A percentile compares a stretch with the other conserved stretches of the same genome.
phyloP scores from a whole-genome alignment of 2,329 filamentous ascomycete genomes.

The Fusarium metavorans region DNA sequence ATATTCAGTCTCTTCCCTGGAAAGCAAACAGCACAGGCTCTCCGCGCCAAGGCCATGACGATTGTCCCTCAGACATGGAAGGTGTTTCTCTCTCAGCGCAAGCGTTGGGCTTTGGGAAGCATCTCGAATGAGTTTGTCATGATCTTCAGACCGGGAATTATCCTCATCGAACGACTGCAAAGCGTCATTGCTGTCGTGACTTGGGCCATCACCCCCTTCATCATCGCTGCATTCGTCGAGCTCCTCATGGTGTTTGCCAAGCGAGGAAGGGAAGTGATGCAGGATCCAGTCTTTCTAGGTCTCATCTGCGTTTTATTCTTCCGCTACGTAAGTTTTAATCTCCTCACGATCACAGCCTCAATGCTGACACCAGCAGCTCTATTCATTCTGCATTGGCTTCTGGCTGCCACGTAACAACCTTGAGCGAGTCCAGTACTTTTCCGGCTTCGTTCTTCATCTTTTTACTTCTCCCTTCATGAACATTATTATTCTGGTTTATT shows the following conservation, averaged over 20 bases:
- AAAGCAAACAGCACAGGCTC: conserved; percentile 59
- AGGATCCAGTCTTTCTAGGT: conserved; percentile 51
- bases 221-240: conserved; percentile 55
- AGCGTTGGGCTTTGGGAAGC: conserved; percentile 62
- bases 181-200: conserved; percentile 60
- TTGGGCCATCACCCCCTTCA: conserved; percentile 60
- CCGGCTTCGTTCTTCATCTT: conserved; percentile 54
- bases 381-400: conserved; percentile 57
- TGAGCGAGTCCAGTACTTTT: conserved; percentile 53
- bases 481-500: conserved; percentile 56
- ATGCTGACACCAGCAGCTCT: conserved; percentile 47
- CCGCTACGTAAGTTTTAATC: conserved; percentile 57
- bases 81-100: conserved; percentile 62
- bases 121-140: conserved; percentile 63
- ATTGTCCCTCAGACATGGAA: conserved; percentile 59
- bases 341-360: no score
- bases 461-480: conserved; percentile 57
- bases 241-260: conserved; percentile 51
- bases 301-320: conserved; percentile 53
- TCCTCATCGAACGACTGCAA: conserved; percentile 58
- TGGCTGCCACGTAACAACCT: conserved; percentile 55
- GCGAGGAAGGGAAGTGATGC: conserved; percentile 49
- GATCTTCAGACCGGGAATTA: conserved; percentile 57
- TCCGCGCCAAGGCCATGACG: conserved; percentile 60
- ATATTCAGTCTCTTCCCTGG: conserved; percentile 60